Evolutionary conservation across 2,329 filamentous ascomycete species (phyloP), one percentile per base, ranked within the genome.

Genomic region (Pyricularia grisea): DNA sequence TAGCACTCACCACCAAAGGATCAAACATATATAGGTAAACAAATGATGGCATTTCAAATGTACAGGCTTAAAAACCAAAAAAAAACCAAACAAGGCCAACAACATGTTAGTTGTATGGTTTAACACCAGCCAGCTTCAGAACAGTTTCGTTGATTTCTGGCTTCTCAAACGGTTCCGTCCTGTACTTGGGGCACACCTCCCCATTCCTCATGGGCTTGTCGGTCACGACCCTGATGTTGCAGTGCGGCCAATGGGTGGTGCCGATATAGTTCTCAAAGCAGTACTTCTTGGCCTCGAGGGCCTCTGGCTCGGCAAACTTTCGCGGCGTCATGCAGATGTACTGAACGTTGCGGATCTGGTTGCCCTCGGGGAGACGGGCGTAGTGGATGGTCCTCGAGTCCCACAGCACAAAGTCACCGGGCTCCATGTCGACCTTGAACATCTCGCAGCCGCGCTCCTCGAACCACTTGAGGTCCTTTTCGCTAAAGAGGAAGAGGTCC

Each of bases 311-410:
- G 0, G 80, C 79, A 60, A 80, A 79, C 58, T 73, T 73, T 1
- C 71, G 67, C 0, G 79, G 79, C 1, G 78, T 79, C 74, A 79
- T 76, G 73, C 76, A 79, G n/a, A 74, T 76, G 70, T 80, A 81
- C 68, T 77, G 74, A 7, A 78, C 76, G 33, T 77, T 72, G 25
- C 79, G 74, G 67, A 80, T 76, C 42, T 76, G 74, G n/a, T 78
- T 72, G 12, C 75, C 76, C 68, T 79, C 76, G 11, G 71, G 60
- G 25, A 64, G 60, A 25, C 60, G 28, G n/a, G 60, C 60, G 60
- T 64, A 84, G 73, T 85, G 83, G 67, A 84, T 79, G 0, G 80
- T 81, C 4, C 83, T 75, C 4, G 79, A 80, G 70, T 83, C 81
- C 82, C 81, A 82, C 7, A 83, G 74, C 5, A 82, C 76, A 70